A percentile compares a stretch with the other conserved stretches of the same genome.
phyloP scores from a whole-genome alignment of 768 basidiomycete species.

The Porphyrellus cyaneotinctus region DNA sequence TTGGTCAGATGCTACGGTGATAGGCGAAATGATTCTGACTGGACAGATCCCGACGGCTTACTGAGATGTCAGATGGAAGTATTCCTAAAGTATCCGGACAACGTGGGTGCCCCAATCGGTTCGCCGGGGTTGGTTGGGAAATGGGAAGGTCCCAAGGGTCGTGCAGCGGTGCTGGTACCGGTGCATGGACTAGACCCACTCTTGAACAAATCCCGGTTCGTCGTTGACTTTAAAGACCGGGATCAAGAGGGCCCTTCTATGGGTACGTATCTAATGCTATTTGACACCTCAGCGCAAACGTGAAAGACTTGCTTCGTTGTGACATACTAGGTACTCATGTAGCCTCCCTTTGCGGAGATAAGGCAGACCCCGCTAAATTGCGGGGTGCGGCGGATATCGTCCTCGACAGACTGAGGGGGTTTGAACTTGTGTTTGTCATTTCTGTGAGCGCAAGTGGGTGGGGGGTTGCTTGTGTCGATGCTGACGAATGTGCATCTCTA shows the following conservation, averaged over 20 bases:
- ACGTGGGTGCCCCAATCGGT: not conserved
- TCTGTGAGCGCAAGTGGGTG: not conserved
- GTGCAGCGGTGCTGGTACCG: not conserved
- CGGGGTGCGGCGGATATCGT: not conserved
- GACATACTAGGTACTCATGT: not conserved
- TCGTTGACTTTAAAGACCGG: conserved; percentile 4
- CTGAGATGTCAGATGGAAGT: not conserved
- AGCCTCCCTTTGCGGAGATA: not conserved
- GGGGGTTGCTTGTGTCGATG: too few relatives aligned
- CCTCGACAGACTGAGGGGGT: not conserved
- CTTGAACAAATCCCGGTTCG: too few relatives aligned
- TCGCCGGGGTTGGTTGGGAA: not conserved
- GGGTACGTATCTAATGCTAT: not conserved
- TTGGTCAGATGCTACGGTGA: not conserved
- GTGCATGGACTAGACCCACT: not conserved
- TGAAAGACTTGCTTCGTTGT: not conserved
- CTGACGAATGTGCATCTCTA: not conserved
- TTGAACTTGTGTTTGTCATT: not conserved
- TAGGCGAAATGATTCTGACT: not conserved
- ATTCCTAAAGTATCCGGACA: not conserved
- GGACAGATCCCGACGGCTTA: not conserved
- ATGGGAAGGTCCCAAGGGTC: not conserved
- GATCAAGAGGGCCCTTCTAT: not conserved
- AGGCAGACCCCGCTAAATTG: not conserved
- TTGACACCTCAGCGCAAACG: not conserved